Percentiles rank a stretch among this genome's conserved stretches.
Conservation (phyloP, 306 rosid species). For the Rosa lucieae region DNA sequence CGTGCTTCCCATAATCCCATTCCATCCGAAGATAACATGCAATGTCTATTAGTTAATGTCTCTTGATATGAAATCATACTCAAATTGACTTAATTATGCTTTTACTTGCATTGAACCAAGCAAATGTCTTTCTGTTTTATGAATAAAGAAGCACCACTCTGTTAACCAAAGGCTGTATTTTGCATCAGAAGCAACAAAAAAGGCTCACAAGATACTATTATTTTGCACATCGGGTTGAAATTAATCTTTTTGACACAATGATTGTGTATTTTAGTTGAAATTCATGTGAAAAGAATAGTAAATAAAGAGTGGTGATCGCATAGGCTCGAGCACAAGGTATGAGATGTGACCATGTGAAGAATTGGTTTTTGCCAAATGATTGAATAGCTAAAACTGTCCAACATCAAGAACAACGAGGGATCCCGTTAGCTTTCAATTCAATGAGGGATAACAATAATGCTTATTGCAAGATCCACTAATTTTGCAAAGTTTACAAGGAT, state of each 20-base stretch:
- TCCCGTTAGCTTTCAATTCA: background rate
- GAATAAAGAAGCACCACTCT: slow-evolving; percentile 5
- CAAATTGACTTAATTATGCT: slow-evolving; percentile 15
- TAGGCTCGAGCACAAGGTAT: slow-evolving; percentile 4
- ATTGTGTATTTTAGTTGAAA: slow-evolving; percentile 25
- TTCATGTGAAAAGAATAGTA: background rate
- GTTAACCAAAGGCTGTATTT: slow-evolving; percentile 18
- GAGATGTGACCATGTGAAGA: background rate
- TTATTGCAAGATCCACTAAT: background rate
- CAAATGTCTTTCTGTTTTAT: slow-evolving; percentile 10
- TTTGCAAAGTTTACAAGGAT: background rate
- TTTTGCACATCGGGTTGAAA: slow-evolving; percentile 44
- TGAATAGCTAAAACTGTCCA: background rate
- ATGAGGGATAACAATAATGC: background rate
- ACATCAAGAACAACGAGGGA: background rate
- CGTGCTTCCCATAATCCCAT: slow-evolving; percentile 62
- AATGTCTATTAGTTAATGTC: background rate
- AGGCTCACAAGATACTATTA: slow-evolving; percentile 11
- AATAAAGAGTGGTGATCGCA: background rate
- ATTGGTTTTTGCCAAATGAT: slow-evolving; percentile 1
- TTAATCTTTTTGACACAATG: slow-evolving; percentile 54
- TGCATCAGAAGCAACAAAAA: slow-evolving; percentile 48
- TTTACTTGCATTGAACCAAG: slow-evolving; percentile 2
- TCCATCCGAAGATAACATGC: slow-evolving; percentile 6
- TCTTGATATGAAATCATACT: slow-evolving; percentile 4